Percentiles rank a stretch among this genome's conserved stretches.
Conservation (phyloP, 305 asterid genomes). For the Ilex paraguariensis region DNA sequence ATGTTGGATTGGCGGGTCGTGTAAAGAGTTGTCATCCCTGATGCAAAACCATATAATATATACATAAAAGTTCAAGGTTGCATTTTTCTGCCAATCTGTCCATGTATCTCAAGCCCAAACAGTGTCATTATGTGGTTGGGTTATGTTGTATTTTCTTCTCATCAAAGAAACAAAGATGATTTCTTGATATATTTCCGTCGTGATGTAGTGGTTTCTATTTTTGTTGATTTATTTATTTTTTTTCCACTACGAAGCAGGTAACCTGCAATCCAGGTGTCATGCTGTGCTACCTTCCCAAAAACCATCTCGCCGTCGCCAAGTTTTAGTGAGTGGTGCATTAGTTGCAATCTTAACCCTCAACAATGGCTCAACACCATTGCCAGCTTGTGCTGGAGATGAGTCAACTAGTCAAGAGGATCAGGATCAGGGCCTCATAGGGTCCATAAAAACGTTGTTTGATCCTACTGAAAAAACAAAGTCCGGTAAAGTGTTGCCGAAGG, state of each 20-base stretch:
- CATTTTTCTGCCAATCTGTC: too few relatives aligned
- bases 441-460: constrained; percentile 63
- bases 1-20: too few relatives aligned
- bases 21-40: too few relatives aligned
- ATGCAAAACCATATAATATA: too few relatives aligned
- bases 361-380: constrained; percentile 21
- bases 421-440: constrained; percentile 51
- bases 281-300: constrained; percentile 9
- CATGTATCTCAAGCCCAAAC: not conserved
- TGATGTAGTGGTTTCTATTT: not conserved
- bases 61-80: too few relatives aligned
- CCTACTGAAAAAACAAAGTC: constrained; percentile 86
- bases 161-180: too few relatives aligned
- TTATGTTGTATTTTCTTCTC: too few relatives aligned
- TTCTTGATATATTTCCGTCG: too few relatives aligned
- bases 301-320: too few relatives aligned
- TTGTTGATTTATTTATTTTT: not conserved
- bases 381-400: constrained; percentile 51
- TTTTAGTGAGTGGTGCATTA: constrained; percentile 18
- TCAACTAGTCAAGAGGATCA: constrained; percentile 22
- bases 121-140: too few relatives aligned
- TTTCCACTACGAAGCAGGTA: constrained; percentile 24
- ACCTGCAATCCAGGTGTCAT: constrained; percentile 25
- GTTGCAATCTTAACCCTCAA: constrained; percentile 30
- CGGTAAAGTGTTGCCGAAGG: constrained; percentile 82